Evolutionary conservation across 345 rosid genomes (phyloP), one percentile per base, ranked within the genome.

Genomic region (Citrus trifoliata): DNA sequence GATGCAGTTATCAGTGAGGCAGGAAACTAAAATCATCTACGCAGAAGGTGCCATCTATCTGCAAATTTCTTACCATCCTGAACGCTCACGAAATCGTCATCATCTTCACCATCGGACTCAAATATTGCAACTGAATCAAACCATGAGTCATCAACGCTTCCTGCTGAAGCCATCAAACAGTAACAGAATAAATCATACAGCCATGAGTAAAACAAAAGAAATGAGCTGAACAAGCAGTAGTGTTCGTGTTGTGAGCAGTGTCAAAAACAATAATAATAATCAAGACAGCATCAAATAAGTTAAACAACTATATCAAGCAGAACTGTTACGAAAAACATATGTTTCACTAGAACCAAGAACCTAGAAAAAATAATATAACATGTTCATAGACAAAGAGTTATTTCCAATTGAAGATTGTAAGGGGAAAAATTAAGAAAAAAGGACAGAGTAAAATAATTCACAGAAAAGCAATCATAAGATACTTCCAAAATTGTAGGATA

Each of bases 31-130:
- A 53, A 61, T 25, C 18, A 78, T 46, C 70, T 18, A 60, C 21
- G 53, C 24, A 60, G 74, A 10, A 38, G 64, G 77, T 1, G 7
- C 25, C 55, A 66, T 53, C 48, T 46, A 74, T 74, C 32, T 40
- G 73, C 33, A 73, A 51, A 79, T 22, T 61, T 61, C 84, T n/a
- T 84, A 93, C 98, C 98, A 72, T 93, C 98, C 37, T 87, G 85
- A 32, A 95, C 92, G 79, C 99, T 95, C 71, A 90, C 85, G 55
- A 89, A 95, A 66, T 95, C 99, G 21, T 94, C 68, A 2, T 64
- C 68, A 2, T 64, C 98, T 22, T 96, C 99, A 79, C 90, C 76
- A 76, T 95, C 98, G 46, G 98, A 89, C 79, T 93, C 99, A 83
- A 91, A 89, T 48, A 76, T 79, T 12, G 86, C 86, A 74, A 80